These are phyloP conservation scores for Amorphotheca resinae DNA, from an alignment of 495 filamentous ascomycete genomes.

Conservation along the genomic window DNA sequence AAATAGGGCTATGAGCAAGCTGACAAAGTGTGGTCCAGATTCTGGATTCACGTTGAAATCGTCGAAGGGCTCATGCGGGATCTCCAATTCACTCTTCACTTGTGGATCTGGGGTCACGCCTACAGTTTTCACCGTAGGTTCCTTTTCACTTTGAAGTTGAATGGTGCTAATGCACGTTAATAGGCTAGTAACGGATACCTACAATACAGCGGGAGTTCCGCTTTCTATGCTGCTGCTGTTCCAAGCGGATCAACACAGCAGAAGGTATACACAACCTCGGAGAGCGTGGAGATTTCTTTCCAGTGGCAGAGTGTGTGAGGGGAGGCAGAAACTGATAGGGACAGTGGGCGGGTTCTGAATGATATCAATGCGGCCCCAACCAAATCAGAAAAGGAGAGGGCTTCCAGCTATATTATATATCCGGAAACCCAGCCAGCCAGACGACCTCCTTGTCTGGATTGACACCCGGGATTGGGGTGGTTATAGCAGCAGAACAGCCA, in stretches of 20 bases:
- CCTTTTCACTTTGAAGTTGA: background rate
- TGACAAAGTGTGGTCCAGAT: conserved; percentile 23
- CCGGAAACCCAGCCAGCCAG: too few species aligned
- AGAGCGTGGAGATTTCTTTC: conserved; percentile 23
- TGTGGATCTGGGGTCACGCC: conserved; percentile 35
- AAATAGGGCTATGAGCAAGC: background rate
- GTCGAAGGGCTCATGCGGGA: conserved; percentile 45
- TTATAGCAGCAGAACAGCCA: too few species aligned
- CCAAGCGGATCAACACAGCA: conserved; percentile 38
- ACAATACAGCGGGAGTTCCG: conserved; percentile 34
- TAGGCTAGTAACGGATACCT: conserved; percentile 29
- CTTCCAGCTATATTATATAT: too few species aligned
- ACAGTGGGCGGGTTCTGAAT: too few species aligned
- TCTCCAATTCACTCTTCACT: conserved; percentile 34
- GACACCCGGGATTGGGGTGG: too few species aligned
- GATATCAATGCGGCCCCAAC: too few species aligned
- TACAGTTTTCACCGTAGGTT: conserved; percentile 35
- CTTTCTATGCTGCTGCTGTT: conserved; percentile 45
- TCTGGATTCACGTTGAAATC: conserved; percentile 46
- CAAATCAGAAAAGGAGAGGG: too few species aligned
- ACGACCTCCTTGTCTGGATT: too few species aligned
- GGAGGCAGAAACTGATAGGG: background rate
- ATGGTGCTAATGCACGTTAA: background rate
- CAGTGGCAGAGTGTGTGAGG: conserved; percentile 19
- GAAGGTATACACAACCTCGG: conserved; percentile 22